Conservation (phyloP, 2,329 filamentous ascomycete genomes). For the Periconia macrospinosa region DNA sequence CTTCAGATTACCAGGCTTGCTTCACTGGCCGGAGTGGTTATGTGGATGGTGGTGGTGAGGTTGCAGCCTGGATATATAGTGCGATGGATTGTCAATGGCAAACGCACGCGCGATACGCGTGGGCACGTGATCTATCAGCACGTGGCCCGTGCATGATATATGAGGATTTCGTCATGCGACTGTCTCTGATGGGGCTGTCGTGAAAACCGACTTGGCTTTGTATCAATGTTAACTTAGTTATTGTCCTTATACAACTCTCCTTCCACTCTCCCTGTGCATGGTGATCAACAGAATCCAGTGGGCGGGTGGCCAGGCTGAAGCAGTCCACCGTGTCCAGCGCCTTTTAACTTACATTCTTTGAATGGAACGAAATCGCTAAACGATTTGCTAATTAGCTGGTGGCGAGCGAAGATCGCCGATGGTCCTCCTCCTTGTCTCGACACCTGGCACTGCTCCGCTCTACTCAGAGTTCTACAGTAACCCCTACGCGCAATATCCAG, state of each 20-base stretch:
- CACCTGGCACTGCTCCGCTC: too few relatives aligned
- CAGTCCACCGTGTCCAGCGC: neutral
- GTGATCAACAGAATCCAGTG: too few relatives aligned
- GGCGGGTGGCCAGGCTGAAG: neutral
- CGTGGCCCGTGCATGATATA: neutral
- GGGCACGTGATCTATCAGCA: neutral
- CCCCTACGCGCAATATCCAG: too few relatives aligned
- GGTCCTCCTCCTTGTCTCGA: neutral
- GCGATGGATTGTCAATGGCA: neutral
- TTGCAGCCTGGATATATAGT: neutral
- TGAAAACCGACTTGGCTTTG: too few relatives aligned
- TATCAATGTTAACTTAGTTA: too few relatives aligned
- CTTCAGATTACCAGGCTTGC: neutral
- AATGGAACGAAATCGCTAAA: neutral
- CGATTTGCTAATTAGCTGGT: neutral
- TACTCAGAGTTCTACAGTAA: too few relatives aligned
- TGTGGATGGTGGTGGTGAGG: neutral
- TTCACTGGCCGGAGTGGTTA: neutral
- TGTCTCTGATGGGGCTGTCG: too few relatives aligned
- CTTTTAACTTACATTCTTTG: too few relatives aligned
- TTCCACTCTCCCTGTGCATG: too few relatives aligned
- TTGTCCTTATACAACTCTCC: too few relatives aligned
- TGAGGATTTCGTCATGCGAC: neutral
- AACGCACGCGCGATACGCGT: neutral
- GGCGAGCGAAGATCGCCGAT: neutral